Base-by-base conservation (phyloP, 148 eudicot species). In the Limonium bicolor region DNA sequence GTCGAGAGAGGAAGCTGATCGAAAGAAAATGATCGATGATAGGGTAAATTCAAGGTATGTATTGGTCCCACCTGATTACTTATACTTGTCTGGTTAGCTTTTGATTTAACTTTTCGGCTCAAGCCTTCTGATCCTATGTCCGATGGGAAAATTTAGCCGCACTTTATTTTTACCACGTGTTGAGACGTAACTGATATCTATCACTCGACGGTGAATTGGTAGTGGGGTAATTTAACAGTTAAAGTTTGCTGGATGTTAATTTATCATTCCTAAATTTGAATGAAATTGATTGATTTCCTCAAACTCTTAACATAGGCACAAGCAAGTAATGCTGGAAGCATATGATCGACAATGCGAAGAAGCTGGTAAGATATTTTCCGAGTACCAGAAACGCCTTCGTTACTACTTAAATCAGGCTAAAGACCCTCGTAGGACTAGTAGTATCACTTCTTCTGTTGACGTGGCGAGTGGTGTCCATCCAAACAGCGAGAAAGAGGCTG, bases 11-110 rank as follows among this genome's bases (percentile, higher is more conserved):
- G 99, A 90, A 60, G 74, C 80, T 0, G 99, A 90, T 45, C 46
- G 95, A 41, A 90, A 85, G 59, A 69, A 95, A n/a, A 84, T 90
- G 99, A 73, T 85, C 13, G 95, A 90, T 46, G 99, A 85, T 61
- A 73, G 99, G 28, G 62, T 76, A 0, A 80, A 78, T 73, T 80
- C 76, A 68, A 90, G 99, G 99, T n/a, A n/a, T n/a, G n/a, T n/a
- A n/a, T n/a, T n/a, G n/a, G n/a, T n/a, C n/a, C n/a, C n/a, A n/a
- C n/a, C n/a, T n/a, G n/a, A n/a, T n/a, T n/a, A n/a, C n/a, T n/a
- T n/a, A n/a, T n/a, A n/a, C n/a, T n/a, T n/a, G n/a, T n/a, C n/a
- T n/a, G n/a, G n/a, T n/a, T n/a, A n/a, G n/a, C n/a, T n/a, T n/a
- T n/a, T n/a, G n/a, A n/a, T n/a, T n/a, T n/a, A n/a, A n/a, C n/a